Base-by-base conservation (phyloP, 2,329 filamentous ascomycete genomes). In the Lachnellula cervina region DNA sequence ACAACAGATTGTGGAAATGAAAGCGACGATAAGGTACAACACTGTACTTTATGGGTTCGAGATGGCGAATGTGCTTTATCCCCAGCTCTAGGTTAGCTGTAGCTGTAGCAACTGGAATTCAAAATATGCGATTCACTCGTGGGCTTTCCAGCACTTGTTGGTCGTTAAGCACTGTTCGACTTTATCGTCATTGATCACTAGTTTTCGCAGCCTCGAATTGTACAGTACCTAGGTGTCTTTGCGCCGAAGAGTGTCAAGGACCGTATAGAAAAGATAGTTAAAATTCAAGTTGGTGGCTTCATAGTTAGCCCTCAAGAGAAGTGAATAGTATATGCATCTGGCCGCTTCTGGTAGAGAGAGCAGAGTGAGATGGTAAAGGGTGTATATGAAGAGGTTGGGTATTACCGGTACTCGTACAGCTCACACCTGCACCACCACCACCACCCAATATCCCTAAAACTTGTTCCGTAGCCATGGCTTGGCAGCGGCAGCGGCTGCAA, bases 131-230 rank as follows among this genome's bases (percentile, higher is more conserved):
- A 14, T 19, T 40, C 3, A 32, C 17, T 40, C 38, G 38, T 40
- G 38, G 16, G 38, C 14, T 17, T 40, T 16, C 38, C 16, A 40
- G 38, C 38, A 19, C 17, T 40, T 40, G 38, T 16, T n/a, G 21
- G 38, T n/a, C 11, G 19, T 51, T 35, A 43, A 38, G 19, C 38
- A 40, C 5, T 17, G 38, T 42, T 16, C 16, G 38, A 9, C 16
- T 48, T 59, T 50, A 49, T 58, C 51, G 62, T 62, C 61, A 63
- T 59, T 40, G 46, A 62, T 59, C 57, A 58, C 45, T 23, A 34
- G 49, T 55, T 47, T 43, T 56, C 46, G 25, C 47, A 47, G n/a
- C 28, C 25, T 57, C 62, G 61, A 57, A 62, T 60, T 42, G 38
- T 17, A 40, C 11, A 17, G 38, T 17, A 40, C 11, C 21, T 21